Evolutionary conservation across 2,329 filamentous ascomycete genomes (phyloP), one percentile per base, ranked within the genome.

Genomic region (Massarina eburnea): DNA sequence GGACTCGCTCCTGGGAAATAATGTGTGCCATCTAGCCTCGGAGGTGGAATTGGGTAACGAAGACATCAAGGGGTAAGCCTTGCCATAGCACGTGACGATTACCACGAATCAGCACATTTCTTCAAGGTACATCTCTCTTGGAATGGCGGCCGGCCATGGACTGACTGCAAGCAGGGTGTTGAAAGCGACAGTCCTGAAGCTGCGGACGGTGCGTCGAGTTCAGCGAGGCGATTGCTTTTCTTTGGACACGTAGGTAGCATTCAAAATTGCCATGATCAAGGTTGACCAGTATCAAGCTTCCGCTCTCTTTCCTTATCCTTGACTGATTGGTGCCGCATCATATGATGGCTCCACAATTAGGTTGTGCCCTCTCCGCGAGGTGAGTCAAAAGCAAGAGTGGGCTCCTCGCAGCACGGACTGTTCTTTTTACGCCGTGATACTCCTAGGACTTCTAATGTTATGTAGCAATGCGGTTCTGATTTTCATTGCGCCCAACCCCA

Each of bases 1-100:
- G 83, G 83, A 45, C 68, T 86, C 64, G 82, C 81, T 12, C 79
- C 81, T 39, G 68, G 65, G 9, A 67, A 66, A 51, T 71, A 42
- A 64, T 30, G 27, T 14, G 12, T 7, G 12, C n/a, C 5, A 14
- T 14, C 4, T 4, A 30, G 27, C 6, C 9, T 30, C 12, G 27
- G n/a, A 30, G n/a, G 12, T 8, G 7, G 9, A 14, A 8, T 30
- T 30, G 5, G 4, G 12, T n/a, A n/a, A n/a, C 4, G 9, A 30
- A 30, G 27, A 30, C 12, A 30, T 30, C 4, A 14, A 30, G 4
- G 27, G 12, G 12, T n/a, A n/a, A n/a, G n/a, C n/a, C n/a, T n/a
- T n/a, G n/a, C n/a, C n/a, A n/a, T n/a, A n/a, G n/a, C 12, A 30
- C 4, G 27, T 14, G 27, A 14, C 27, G 27, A 30, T 14, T 8